Percentiles rank a stretch among this genome's conserved stretches.
Conservation (phyloP, 2,329 filamentous ascomycete genomes). For the Myriosclerotinia duriaeana region DNA sequence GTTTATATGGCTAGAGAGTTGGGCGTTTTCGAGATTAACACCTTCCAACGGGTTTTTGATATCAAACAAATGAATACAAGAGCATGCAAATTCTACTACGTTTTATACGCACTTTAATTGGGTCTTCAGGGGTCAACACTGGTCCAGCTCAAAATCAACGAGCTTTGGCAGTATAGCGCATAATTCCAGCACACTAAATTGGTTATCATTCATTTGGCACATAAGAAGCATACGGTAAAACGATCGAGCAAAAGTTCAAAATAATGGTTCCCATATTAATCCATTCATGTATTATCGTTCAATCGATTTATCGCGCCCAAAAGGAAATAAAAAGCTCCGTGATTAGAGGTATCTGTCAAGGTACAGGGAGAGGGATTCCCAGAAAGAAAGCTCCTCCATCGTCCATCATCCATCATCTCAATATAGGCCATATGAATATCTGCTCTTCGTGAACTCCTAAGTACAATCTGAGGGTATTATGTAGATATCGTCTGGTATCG, state of each 20-base stretch:
- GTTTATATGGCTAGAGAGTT: conserved; percentile 24
- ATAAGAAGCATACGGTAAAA: background rate
- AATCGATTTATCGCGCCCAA: background rate
- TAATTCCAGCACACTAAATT: background rate
- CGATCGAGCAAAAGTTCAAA: background rate
- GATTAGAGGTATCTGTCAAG: conserved; percentile 30
- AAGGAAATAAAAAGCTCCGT: conserved; percentile 28
- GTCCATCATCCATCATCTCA: conserved; percentile 19
- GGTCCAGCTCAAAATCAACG: background rate
- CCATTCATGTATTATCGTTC: conserved; percentile 13
- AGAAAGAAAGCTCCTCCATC: conserved; percentile 22
- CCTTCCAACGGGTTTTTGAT: conserved; percentile 16
- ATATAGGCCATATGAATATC: conserved; percentile 9
- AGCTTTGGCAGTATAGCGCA: background rate
- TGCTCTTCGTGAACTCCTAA: background rate
- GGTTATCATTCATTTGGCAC: background rate
- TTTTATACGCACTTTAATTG: background rate
- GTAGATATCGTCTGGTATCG: background rate
- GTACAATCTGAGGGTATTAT: conserved; percentile 15
- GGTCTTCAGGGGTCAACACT: background rate
- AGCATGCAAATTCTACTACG: conserved; percentile 15
- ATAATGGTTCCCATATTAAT: conserved; percentile 4
- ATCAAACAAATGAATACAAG: conserved; percentile 28
- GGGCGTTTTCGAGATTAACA: conserved; percentile 23
- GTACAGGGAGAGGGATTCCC: conserved; percentile 28